A percentile compares a stretch with the other conserved stretches of the same genome.
Conservation (phyloP, 306 rosid species). For the Cucurbita moschata region DNA sequence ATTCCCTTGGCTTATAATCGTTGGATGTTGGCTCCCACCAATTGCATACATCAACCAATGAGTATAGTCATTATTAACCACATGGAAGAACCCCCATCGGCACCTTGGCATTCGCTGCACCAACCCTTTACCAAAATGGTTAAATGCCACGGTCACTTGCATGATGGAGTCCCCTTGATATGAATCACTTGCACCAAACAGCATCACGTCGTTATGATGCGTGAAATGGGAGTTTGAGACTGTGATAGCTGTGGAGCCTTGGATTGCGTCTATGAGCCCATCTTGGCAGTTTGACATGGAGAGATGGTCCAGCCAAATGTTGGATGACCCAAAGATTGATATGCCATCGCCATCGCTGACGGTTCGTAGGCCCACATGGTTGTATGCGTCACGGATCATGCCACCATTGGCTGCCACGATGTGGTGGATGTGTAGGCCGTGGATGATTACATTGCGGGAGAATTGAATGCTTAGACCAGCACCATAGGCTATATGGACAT, state of each 20-base stretch:
- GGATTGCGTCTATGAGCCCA: constrained; percentile 57
- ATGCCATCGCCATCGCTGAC: constrained; percentile 68
- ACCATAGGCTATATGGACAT: constrained; percentile 39
- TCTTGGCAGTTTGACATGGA: constrained; percentile 48
- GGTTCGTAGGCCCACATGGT: constrained; percentile 38
- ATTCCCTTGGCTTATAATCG: constrained; percentile 74
- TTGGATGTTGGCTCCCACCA: constrained; percentile 64
- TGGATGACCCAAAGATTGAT: constrained; percentile 43
- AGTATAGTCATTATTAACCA: constrained; percentile 68
- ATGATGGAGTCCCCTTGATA: constrained; percentile 23
- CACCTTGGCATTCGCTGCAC: constrained; percentile 65
- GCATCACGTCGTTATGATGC: constrained; percentile 55
- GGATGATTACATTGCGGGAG: constrained; percentile 46
- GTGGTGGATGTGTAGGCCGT: constrained; percentile 36
- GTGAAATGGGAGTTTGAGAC: constrained; percentile 68
- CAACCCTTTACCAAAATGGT: constrained; percentile 56
- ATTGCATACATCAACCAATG: constrained; percentile 86
- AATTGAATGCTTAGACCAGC: constrained; percentile 46
- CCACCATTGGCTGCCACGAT: constrained; percentile 22
- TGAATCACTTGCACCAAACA: constrained; percentile 41
- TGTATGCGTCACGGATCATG: constrained; percentile 35
- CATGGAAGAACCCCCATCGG: constrained; percentile 58
- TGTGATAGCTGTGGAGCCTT: constrained; percentile 66
- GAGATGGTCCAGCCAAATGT: constrained; percentile 74
- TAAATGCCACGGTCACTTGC: constrained; percentile 58